A percentile compares a stretch with the other conserved stretches of the same genome.
Conservation (phyloP, 176 grass and related monocot species). For the Paspalum vaginatum region DNA sequence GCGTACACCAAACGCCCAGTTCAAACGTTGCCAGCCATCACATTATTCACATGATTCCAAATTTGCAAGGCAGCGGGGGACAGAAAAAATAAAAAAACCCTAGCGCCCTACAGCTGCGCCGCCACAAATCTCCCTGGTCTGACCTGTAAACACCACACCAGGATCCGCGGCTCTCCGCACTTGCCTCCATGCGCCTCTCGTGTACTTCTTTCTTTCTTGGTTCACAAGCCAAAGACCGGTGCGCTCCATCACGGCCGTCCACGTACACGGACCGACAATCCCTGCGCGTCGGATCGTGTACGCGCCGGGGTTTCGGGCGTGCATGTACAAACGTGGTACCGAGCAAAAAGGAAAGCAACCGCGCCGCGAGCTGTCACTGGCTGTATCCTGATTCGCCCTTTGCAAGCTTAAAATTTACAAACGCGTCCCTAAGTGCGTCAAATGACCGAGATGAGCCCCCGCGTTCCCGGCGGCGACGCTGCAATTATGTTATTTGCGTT, state of each 20-base stretch:
- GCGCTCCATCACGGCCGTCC: constrained; percentile 40
- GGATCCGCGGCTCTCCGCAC: constrained; percentile 19
- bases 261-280: neutral
- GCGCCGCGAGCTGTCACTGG: constrained; percentile 13
- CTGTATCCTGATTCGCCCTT: neutral
- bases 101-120: constrained; percentile 36
- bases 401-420: fast-evolving
- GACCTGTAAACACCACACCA: neutral
- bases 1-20: neutral
- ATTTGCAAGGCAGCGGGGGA: neutral
- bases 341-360: constrained; percentile 23
- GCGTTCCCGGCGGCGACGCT: neutral
- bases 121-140: neutral
- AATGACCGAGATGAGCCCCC: too few species aligned
- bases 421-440: neutral
- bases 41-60: neutral
- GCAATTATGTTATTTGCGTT: fast-evolving
- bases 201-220: constrained; percentile 45
- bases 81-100: neutral
- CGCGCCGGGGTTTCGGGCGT: neutral
- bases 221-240: constrained; percentile 37
- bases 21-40: neutral
- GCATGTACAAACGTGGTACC: constrained; percentile 35
- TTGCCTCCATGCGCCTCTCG: neutral
- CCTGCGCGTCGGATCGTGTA: constrained; percentile 27